These are phyloP conservation scores for Fraxinus nigra DNA, from an alignment of 305 asterid genomes.

Conservation along the genomic window DNA sequence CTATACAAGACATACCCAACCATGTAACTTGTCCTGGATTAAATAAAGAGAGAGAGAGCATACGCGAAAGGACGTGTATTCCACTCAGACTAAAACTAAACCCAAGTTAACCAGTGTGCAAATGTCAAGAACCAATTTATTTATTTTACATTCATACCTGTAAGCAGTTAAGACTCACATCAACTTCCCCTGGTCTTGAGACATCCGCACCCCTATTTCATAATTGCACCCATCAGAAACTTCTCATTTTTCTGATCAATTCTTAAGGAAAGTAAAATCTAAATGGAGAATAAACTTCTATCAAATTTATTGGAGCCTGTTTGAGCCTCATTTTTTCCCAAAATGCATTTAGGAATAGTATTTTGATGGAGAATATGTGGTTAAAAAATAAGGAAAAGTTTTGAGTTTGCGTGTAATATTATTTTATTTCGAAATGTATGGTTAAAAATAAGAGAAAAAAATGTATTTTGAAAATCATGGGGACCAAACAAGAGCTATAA, in stretches of 20 bases:
- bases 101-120: not conserved
- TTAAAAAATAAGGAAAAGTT: not conserved
- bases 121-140: not conserved
- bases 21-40: not conserved
- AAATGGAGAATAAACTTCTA: slow-evolving; percentile 13
- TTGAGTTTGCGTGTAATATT: not conserved
- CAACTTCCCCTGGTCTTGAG: slow-evolving; percentile 74
- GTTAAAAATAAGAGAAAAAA: not conserved
- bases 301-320: not conserved
- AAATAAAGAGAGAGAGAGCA: not conserved
- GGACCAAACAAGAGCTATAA: not conserved
- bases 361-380: not conserved
- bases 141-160: slow-evolving; percentile 49
- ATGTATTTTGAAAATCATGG: not conserved
- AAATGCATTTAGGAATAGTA: not conserved
- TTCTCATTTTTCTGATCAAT: slow-evolving; percentile 28
- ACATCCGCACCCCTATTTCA: slow-evolving; percentile 79
- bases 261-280: slow-evolving; percentile 22
- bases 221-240: slow-evolving; percentile 29
- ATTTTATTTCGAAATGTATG: too few species aligned
- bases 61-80: slow-evolving; percentile 3
- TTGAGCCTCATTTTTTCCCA: not conserved
- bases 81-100: slow-evolving; percentile 12
- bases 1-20: not conserved
- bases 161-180: slow-evolving; percentile 63